Conservation (phyloP, 2,329 filamentous ascomycete genomes). For the Sordariomycetes sp. region DNA sequence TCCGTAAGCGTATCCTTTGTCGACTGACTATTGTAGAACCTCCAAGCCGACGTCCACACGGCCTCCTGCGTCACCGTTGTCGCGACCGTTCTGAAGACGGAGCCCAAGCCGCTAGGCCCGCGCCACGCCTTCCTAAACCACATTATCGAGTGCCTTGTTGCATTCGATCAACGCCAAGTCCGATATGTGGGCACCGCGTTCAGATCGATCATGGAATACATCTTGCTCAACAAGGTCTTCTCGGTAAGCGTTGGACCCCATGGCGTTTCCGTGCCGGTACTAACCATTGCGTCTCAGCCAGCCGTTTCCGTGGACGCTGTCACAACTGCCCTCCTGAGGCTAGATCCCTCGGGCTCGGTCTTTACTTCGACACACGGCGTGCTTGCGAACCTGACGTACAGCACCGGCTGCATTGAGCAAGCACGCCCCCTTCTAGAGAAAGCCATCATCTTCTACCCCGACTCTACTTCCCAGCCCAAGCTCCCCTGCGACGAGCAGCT, state of each 20-base stretch:
- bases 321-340: conserved; percentile 41
- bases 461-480: conserved; percentile 21
- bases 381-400: conserved; percentile 45
- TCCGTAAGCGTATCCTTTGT: too few relatives aligned
- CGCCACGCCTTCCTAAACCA: conserved; percentile 17
- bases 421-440: conserved; percentile 50
- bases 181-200: conserved; percentile 33
- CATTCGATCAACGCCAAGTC: conserved; percentile 36
- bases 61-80: conserved; percentile 37
- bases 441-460: conserved; percentile 52
- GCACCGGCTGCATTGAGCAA: conserved; percentile 35
- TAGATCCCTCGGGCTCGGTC: conserved; percentile 53
- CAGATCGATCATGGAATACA: conserved; percentile 25
- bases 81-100: conserved; percentile 19
- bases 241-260: conserved; percentile 20
- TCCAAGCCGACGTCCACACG: conserved; percentile 34
- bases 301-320: conserved; percentile 30
- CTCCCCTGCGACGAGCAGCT: conserved; percentile 31
- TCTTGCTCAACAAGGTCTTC: conserved; percentile 23
- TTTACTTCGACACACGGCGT: conserved; percentile 51
- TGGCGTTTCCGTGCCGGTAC: not conserved
- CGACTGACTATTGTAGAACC: conserved; percentile 16
- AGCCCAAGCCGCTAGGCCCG: conserved; percentile 15
- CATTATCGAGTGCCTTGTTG: conserved; percentile 28
- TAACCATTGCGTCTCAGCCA: conserved; percentile 19